phyloP scores from a whole-genome alignment of 1,284 basidiomycete species.

The Tilletia caries region DNA sequence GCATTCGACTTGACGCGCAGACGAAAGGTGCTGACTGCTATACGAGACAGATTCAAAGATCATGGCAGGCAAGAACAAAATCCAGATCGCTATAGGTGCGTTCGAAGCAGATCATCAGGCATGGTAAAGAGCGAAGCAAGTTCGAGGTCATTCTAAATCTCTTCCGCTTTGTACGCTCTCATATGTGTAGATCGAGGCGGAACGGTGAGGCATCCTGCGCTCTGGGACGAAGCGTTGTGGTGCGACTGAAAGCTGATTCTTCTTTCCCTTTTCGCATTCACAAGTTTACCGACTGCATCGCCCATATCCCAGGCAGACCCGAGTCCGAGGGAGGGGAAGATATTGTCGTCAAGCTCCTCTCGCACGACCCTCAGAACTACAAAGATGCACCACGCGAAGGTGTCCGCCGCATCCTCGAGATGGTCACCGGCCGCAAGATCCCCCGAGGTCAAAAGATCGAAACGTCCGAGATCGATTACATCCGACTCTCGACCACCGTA shows the following conservation, averaged over 20 bases:
- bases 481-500: conserved; percentile 88
- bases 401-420: conserved; percentile 82
- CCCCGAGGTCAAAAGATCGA: conserved; percentile 67
- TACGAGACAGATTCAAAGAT: neutral
- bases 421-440: conserved; percentile 67
- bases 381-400: conserved; percentile 90
- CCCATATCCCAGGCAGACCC: conserved; percentile 27
- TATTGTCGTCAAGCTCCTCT: conserved; percentile 56
- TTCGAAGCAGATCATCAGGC: too few relatives aligned
- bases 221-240: neutral
- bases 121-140: too few relatives aligned
- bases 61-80: conserved; percentile 2
- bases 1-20: too few relatives aligned
- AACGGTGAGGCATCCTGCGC: neutral
- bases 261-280: neutral
- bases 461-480: conserved; percentile 83
- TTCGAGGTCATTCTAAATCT: neutral
- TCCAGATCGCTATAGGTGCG: conserved; percentile 15
- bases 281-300: conserved; percentile 47
- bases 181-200: conserved; percentile 13
- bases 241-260: neutral
- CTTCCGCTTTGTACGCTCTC: neutral
- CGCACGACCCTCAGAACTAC: conserved; percentile 68
- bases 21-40: too few relatives aligned
- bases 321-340: conserved; percentile 29